Percentiles rank a stretch among this genome's conserved stretches.
Evolutionary conservation across 2,329 filamentous ascomycete genomes (phyloP).

Genomic region (Pseudomassariella vexata): DNA sequence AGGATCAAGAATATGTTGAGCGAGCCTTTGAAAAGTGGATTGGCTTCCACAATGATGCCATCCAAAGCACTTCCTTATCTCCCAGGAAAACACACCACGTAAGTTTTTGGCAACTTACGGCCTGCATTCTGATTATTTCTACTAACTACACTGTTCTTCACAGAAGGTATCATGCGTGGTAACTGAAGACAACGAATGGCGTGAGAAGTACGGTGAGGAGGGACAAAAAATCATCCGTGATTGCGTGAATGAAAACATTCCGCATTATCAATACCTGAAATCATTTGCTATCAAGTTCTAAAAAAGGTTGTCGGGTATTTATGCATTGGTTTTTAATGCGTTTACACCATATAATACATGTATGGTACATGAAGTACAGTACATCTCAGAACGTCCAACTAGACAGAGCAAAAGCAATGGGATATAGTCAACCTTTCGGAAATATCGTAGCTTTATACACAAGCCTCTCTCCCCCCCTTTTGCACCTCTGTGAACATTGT

Average conservation of each 20-base stretch:
- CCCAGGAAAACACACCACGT: slow-evolving; percentile 60
- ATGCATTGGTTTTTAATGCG: slow-evolving; percentile 4
- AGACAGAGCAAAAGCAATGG: too few relatives aligned
- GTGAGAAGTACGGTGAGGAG: slow-evolving; percentile 66
- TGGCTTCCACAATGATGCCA: slow-evolving; percentile 93
- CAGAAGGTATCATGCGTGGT: too few relatives aligned
- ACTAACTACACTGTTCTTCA: too few relatives aligned
- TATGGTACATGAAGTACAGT: slow-evolving; percentile 14
- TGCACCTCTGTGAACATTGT: too few relatives aligned
- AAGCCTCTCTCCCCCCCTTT: too few relatives aligned
- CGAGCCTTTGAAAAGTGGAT: slow-evolving; percentile 92
- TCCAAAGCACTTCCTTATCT: slow-evolving; percentile 72
- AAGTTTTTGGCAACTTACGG: slow-evolving; percentile 30
- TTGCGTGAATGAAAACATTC: slow-evolving; percentile 65
- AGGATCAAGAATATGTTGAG: slow-evolving; percentile 62
- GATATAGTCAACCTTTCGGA: too few relatives aligned
- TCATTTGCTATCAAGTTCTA: slow-evolving; percentile 63
- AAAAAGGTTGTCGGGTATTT: slow-evolving; percentile 7
- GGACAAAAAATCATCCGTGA: slow-evolving; percentile 64
- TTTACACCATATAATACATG: slow-evolving; percentile 13
- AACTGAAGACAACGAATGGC: slow-evolving; percentile 66
- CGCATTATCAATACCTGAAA: slow-evolving; percentile 78
- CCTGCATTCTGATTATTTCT: too few relatives aligned
- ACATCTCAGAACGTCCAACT: slow-evolving; percentile 10
- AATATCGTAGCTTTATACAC: too few relatives aligned